Base-by-base conservation (phyloP, 768 basidiomycete genomes). In the Termitomyces sp. region DNA sequence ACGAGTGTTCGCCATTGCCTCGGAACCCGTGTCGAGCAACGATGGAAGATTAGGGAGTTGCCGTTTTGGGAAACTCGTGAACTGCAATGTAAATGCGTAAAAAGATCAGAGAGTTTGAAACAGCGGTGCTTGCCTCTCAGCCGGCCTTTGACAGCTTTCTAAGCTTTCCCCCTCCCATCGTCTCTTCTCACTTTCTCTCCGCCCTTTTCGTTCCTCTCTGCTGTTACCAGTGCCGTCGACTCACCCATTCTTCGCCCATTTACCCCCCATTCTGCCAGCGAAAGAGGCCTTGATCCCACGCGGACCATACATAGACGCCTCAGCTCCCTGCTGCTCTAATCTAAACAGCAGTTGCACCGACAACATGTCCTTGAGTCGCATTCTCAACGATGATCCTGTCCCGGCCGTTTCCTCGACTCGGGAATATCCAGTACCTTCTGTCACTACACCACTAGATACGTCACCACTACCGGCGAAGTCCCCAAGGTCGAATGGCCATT, bases 331-430 rank as follows among this genome's bases (percentile, higher is more conserved):
- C 57, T 46, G 47, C 43, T 57, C 36, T 55, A 54, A 36, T 36
- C 38, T 26, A 40, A 20, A 13, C 48, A 33, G 30, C 48, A 52
- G 36, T 40, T 10, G 10, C 52, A 52, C 40, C 40, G 18, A 52
- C 52, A 52, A 59, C 71, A 91, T 91, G 88, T 90, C 89, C 52
- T 83, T 91, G 70, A 85, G 84, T 65, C 80, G 83, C 63, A 90
- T 91, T 60, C 84, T 91, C 73, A 91, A 91, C 73, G 84, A 90
- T 73, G 85, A 88, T 62, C 80, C 86, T 44, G 71, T 76, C 33
- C 74, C 76, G 22, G 69, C 76, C 47, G 59, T 70, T 52, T 70
- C 71, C 56, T 66, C 70, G 22, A 61, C 69, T 61, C 70, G 69
- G 51, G 67, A 70, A 47, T 71, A 68, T 66, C 55, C 70, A 54